A percentile compares a stretch with the other conserved stretches of the same genome.
Evolutionary conservation across 495 filamentous ascomycete genomes (phyloP).

Genomic region (Penicillium turbatum): DNA sequence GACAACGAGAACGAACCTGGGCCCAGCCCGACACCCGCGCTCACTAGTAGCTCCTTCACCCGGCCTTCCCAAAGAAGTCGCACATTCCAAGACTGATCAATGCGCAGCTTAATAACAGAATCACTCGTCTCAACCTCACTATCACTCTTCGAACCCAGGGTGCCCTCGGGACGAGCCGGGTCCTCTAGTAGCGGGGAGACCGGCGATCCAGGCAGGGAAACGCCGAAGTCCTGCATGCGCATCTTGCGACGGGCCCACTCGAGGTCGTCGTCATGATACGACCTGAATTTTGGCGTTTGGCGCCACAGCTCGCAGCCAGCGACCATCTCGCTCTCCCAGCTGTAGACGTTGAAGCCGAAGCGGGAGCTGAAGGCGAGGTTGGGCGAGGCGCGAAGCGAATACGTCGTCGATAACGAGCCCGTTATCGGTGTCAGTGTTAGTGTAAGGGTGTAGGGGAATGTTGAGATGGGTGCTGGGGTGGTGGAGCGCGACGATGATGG

Average conservation of each 20-base stretch:
- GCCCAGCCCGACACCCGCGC: slow-evolving; percentile 72
- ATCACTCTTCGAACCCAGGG: slow-evolving; percentile 11
- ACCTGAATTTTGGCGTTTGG: slow-evolving; percentile 39
- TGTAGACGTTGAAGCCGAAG: slow-evolving; percentile 97
- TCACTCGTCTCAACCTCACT: slow-evolving; percentile 60
- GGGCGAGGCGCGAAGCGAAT: slow-evolving; percentile 78
- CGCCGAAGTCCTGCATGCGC: slow-evolving; percentile 30
- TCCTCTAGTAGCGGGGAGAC: slow-evolving; percentile 20
- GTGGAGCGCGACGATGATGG: slow-evolving; percentile 21
- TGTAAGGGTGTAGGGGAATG: slow-evolving; percentile 86
- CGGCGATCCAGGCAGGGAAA: slow-evolving; percentile 20
- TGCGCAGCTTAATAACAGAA: slow-evolving; percentile 83
- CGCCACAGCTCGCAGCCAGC: slow-evolving; percentile 89
- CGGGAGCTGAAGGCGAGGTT: slow-evolving; percentile 79
- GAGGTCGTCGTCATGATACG: slow-evolving; percentile 34
- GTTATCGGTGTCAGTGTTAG: slow-evolving; percentile 88
- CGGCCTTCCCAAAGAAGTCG: slow-evolving; percentile 91
- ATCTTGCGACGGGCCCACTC: slow-evolving; percentile 46
- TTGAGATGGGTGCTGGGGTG: slow-evolving; percentile 36
- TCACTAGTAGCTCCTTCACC: slow-evolving; percentile 88
- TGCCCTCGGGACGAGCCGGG: slow-evolving; percentile 22
- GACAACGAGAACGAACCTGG: slow-evolving; percentile 43
- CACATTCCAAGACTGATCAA: slow-evolving; percentile 80
- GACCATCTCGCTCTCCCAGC: slow-evolving; percentile 90
- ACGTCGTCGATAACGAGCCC: slow-evolving; percentile 83